Evolutionary conservation across 2,329 filamentous ascomycete genomes (phyloP).

Genomic region (Fusarium sacchari): DNA sequence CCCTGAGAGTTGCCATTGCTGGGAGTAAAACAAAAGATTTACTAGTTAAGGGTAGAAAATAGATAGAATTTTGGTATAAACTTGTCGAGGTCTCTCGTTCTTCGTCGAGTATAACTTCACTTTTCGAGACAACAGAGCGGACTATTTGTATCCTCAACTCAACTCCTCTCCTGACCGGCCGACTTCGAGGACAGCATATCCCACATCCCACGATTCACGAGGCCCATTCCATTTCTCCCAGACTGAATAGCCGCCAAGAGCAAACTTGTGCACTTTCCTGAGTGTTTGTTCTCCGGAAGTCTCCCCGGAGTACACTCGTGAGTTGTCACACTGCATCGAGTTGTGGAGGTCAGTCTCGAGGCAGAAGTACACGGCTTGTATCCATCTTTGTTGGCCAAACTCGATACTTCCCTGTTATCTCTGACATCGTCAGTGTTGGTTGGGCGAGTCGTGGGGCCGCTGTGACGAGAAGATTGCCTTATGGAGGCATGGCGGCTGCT

Average conservation of each 20-base stretch:
- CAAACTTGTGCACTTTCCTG: not conserved
- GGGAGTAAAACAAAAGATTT: not conserved
- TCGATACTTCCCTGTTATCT: not conserved
- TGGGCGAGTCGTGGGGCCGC: slow-evolving; percentile 22
- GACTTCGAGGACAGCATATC: slow-evolving; percentile 6
- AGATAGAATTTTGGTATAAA: not conserved
- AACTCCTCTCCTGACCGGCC: not conserved
- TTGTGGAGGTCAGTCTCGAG: slow-evolving; percentile 4
- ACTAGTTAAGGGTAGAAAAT: not conserved
- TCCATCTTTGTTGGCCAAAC: slow-evolving; percentile 1
- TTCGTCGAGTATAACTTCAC: not conserved
- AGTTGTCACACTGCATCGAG: slow-evolving; percentile 26
- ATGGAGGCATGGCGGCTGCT: slow-evolving; percentile 15
- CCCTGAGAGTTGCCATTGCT: slow-evolving; percentile 22
- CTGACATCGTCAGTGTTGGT: not conserved
- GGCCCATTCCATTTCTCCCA: not conserved
- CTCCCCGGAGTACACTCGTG: slow-evolving; percentile 16
- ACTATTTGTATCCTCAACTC: slow-evolving; percentile 28
- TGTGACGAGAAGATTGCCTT: slow-evolving; percentile 16
- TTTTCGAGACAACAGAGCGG: not conserved
- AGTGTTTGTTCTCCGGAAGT: slow-evolving; percentile 16
- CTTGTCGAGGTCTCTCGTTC: not conserved
- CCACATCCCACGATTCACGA: slow-evolving; percentile 12
- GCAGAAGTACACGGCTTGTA: slow-evolving; percentile 14
- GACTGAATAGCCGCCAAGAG: not conserved